A percentile compares a stretch with the other conserved stretches of the same genome.
phyloP scores from a whole-genome alignment of 768 basidiomycete species.

The Scleroderma bovista region DNA sequence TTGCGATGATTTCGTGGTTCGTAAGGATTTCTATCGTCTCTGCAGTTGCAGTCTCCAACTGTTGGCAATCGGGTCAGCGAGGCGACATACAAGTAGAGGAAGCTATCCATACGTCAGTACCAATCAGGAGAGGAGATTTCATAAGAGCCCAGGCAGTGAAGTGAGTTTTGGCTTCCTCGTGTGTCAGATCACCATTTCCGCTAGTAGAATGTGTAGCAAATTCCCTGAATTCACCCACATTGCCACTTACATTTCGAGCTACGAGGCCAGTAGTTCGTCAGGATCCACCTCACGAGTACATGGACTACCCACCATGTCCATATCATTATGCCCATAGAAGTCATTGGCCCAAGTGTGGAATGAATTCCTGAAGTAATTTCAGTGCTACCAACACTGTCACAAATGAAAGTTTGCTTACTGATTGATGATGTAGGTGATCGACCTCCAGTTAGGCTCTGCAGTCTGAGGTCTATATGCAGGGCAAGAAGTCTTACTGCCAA shows the following conservation, averaged over 20 bases:
- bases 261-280: background rate
- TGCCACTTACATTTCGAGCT: slow-evolving; percentile 52
- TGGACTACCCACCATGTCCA: slow-evolving; percentile 51
- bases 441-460: slow-evolving; percentile 43
- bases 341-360: slow-evolving; percentile 58
- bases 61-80: background rate
- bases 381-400: background rate
- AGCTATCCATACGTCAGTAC: slow-evolving; percentile 43
- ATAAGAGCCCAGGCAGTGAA: slow-evolving; percentile 71
- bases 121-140: slow-evolving; percentile 63
- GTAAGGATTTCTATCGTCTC: slow-evolving; percentile 51
- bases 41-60: slow-evolving; percentile 48
- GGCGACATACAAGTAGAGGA: slow-evolving; percentile 6
- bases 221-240: background rate
- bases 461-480: slow-evolving; percentile 1
- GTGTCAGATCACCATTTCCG: slow-evolving; percentile 57
- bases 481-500: background rate
- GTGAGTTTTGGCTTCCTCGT: slow-evolving; percentile 62
- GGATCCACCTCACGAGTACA: background rate
- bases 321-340: slow-evolving; percentile 64
- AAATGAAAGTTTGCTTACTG: slow-evolving; percentile 29
- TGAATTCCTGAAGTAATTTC: slow-evolving; percentile 46
- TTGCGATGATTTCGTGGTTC: slow-evolving; percentile 60
- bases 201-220: slow-evolving; percentile 26
- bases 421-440: slow-evolving; percentile 49